Percentiles rank a stretch among this genome's conserved stretches.
Evolutionary conservation across 306 rosid species (phyloP).

Genomic region (Vachellia pachyceras): DNA sequence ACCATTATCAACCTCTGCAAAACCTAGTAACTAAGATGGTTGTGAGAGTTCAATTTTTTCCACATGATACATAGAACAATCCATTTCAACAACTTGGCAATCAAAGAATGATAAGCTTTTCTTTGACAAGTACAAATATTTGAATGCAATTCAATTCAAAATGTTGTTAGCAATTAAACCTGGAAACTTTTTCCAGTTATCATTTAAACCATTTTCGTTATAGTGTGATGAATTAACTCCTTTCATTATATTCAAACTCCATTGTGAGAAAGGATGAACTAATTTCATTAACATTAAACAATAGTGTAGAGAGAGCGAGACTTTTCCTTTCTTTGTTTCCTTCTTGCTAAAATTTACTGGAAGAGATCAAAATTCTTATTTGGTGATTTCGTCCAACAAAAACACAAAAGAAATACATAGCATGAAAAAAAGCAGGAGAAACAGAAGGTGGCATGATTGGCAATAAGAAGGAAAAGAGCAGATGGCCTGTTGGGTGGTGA

Average conservation of each 20-base stretch:
- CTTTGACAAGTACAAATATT: no score
- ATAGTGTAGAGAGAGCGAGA: no score
- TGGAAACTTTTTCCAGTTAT: no score
- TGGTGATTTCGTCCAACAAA: background rate
- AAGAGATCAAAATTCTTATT: background rate
- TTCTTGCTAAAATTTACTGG: background rate
- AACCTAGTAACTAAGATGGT: no score
- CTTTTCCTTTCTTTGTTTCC: background rate
- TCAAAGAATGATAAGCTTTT: background rate
- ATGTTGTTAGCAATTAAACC: no score
- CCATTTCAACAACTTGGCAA: background rate
- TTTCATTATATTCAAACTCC: no score
- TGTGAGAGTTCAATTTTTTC: no score
- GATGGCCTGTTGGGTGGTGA: background rate
- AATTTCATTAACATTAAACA: background rate
- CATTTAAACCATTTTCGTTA: no score
- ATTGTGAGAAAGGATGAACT: background rate
- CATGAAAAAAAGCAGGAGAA: background rate
- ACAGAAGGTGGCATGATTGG: constrained; percentile 1
- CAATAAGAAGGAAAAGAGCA: background rate
- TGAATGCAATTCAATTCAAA: no score
- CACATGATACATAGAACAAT: background rate
- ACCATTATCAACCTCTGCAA: no score
- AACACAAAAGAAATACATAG: background rate
- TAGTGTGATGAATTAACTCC: no score